phyloP scores from a whole-genome alignment of 2,329 filamentous ascomycete genomes.

The Botrytis byssoidea region DNA sequence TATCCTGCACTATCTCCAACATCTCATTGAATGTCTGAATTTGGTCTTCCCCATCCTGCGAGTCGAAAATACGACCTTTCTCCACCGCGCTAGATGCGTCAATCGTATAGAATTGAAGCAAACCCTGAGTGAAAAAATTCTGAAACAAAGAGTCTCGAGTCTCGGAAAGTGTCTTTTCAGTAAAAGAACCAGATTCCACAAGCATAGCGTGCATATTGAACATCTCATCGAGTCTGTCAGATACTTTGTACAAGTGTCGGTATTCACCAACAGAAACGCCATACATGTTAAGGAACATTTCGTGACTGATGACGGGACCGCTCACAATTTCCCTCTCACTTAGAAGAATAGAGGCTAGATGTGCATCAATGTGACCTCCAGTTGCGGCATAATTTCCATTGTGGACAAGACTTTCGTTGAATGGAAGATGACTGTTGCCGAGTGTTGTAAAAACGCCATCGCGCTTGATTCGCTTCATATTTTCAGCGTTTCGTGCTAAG shows the following conservation, averaged over 20 bases:
- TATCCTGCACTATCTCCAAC: neutral
- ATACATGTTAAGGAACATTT: constrained; percentile 6
- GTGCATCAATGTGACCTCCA: constrained; percentile 7
- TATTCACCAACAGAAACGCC: constrained; percentile 11
- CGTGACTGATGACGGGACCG: neutral
- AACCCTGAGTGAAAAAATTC: neutral
- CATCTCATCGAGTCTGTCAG: neutral
- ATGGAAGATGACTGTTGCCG: neutral
- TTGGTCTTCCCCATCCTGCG: neutral
- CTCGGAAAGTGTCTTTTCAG: neutral
- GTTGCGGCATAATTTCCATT: neutral
- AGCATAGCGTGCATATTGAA: constrained; percentile 7
- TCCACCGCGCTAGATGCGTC: neutral
- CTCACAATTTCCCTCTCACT: neutral
- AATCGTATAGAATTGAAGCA: neutral
- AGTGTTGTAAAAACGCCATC: neutral
- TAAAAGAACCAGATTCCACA: constrained; percentile 7
- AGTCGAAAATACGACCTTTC: neutral
- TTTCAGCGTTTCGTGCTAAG: neutral
- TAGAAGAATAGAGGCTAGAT: neutral
- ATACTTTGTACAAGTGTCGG: neutral
- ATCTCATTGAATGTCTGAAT: neutral
- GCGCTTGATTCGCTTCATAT: neutral
- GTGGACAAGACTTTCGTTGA: neutral
- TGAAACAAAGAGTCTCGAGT: neutral